A percentile compares a stretch with the other conserved stretches of the same genome.
phyloP scores from a whole-genome alignment of 2,329 filamentous ascomycete species.

The Exophiala oligosperma region DNA sequence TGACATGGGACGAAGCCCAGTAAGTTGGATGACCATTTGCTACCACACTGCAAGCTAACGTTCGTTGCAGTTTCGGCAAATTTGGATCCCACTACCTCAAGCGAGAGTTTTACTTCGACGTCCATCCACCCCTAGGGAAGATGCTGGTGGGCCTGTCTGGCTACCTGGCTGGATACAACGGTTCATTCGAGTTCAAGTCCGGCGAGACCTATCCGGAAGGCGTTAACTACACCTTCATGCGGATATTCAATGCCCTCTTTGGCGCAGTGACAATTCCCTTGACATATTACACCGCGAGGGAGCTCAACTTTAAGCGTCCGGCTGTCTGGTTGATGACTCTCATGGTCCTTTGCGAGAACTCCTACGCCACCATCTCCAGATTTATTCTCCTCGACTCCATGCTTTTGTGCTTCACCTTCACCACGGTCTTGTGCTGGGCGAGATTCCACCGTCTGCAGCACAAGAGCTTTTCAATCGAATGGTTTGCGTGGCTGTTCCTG shows the following conservation, averaged over 20 bases:
- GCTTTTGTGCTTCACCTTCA: constrained; percentile 98
- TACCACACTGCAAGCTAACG: background rate
- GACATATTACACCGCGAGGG: constrained; percentile 91
- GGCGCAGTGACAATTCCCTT: constrained; percentile 89
- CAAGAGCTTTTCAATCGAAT: constrained; percentile 83
- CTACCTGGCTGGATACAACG: constrained; percentile 96
- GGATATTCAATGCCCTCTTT: constrained; percentile 93
- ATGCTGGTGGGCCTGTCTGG: constrained; percentile 97
- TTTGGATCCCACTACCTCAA: constrained; percentile 99
- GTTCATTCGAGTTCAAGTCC: constrained; percentile 98
- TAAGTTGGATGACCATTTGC: constrained; percentile 43
- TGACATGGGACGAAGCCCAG: constrained; percentile 77
- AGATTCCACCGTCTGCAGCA: constrained; percentile 89
- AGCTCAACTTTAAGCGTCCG: constrained; percentile 80
- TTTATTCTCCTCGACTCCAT: constrained; percentile 99
- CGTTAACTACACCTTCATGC: constrained; percentile 97
- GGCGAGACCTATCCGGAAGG: constrained; percentile 93
- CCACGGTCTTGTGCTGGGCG: constrained; percentile 94
- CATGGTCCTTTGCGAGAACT: constrained; percentile 99
- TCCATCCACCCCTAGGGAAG: constrained; percentile 94
- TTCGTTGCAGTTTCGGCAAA: constrained; percentile 57
- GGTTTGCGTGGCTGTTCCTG: constrained; percentile 92
- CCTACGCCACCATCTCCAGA: constrained; percentile 96
- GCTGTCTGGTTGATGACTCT: constrained; percentile 93
- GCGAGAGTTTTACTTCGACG: constrained; percentile 98